phyloP scores from a whole-genome alignment of 345 rosid species.

The Barbarea vulgaris region DNA sequence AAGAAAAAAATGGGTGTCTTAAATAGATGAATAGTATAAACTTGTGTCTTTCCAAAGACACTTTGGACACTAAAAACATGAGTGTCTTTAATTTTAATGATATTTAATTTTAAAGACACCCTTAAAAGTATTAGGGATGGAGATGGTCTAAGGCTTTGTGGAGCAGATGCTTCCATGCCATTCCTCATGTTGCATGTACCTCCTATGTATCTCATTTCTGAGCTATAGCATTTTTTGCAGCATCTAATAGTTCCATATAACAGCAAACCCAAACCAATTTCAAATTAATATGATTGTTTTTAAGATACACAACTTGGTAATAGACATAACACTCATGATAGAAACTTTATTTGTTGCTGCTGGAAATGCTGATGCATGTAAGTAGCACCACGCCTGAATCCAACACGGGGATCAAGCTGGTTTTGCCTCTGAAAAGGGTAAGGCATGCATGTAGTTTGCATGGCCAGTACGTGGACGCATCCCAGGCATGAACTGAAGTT shows the following conservation, averaged over 20 bases:
- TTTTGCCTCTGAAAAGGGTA: slow-evolving; percentile 58
- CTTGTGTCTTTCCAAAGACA: too few relatives aligned
- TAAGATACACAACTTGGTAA: not conserved
- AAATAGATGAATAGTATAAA: too few relatives aligned
- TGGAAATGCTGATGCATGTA: slow-evolving; percentile 44
- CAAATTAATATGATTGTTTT: not conserved
- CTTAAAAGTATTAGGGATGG: too few relatives aligned
- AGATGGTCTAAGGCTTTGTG: slow-evolving; percentile 54
- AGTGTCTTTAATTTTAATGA: too few relatives aligned
- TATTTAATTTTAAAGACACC: too few relatives aligned
- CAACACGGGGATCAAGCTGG: slow-evolving; percentile 57
- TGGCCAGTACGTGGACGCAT: slow-evolving; percentile 44
- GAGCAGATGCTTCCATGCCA: slow-evolving; percentile 44
- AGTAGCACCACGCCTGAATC: slow-evolving; percentile 49
- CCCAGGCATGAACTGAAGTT: slow-evolving; percentile 60
- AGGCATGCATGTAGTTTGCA: slow-evolving; percentile 48
- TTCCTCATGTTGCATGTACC: slow-evolving; percentile 48
- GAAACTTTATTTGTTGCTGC: slow-evolving; percentile 18
- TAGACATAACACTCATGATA: not conserved
- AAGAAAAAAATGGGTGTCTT: too few relatives aligned
- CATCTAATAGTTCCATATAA: slow-evolving; percentile 35
- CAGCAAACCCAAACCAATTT: not conserved
- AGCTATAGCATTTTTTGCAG: slow-evolving; percentile 44
- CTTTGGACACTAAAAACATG: too few relatives aligned
- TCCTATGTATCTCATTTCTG: slow-evolving; percentile 52